A percentile compares a stretch with the other conserved stretches of the same genome.
These are phyloP conservation scores for Auxenochlorella pyrenoidosa DNA, from an alignment of 139 green algal species.

Conservation along the genomic window DNA sequence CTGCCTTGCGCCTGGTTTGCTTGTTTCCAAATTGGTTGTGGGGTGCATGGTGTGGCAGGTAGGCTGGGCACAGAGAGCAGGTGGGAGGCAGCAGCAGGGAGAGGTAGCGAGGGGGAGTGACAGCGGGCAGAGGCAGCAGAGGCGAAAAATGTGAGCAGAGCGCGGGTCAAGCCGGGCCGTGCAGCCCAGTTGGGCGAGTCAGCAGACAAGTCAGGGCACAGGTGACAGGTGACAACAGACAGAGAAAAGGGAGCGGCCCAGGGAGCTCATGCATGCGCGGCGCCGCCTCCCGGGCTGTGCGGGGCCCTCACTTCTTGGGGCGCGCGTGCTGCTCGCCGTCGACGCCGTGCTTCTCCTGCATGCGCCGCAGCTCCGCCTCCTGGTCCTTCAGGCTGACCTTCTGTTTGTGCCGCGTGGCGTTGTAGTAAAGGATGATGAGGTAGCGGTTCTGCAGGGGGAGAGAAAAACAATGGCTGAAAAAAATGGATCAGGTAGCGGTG, in stretches of 20 bases:
- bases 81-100: too few relatives aligned
- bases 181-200: not conserved
- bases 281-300: not conserved
- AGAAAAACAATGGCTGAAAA: not conserved
- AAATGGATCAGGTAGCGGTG: too few relatives aligned
- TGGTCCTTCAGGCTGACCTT: slow-evolving; percentile 91
- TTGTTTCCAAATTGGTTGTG: too few relatives aligned
- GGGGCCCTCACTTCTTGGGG: not conserved
- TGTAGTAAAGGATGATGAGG: slow-evolving; percentile 96
- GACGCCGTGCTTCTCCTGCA: slow-evolving; percentile 93
- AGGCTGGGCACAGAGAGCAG: too few relatives aligned
- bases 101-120: not conserved
- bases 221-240: not conserved
- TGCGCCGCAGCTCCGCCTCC: slow-evolving; percentile 85
- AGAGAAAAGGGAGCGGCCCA: not conserved
- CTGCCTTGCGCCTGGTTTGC: too few relatives aligned
- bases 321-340: slow-evolving; percentile 85
- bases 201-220: not conserved
- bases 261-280: too few relatives aligned
- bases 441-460: slow-evolving; percentile 71
- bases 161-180: not conserved
- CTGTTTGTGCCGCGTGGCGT: slow-evolving; percentile 77
- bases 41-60: too few relatives aligned
- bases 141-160: not conserved
- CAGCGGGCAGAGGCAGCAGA: not conserved